Conservation (phyloP, 2,329 filamentous ascomycete genomes). For the Pseudogymnoascus sp. region DNA sequence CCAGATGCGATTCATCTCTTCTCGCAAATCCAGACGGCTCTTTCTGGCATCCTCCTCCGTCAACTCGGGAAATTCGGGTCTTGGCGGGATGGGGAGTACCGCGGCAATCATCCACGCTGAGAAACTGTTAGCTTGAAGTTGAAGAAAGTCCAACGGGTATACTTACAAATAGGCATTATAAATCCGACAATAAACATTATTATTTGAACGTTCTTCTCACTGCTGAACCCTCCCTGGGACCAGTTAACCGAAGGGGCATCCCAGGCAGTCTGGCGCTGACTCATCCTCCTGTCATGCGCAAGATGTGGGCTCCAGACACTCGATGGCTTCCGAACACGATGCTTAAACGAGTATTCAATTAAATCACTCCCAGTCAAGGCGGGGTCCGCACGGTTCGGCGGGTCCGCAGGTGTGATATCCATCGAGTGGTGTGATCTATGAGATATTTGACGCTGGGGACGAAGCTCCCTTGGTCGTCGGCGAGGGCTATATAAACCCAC, state of each 20-base stretch:
- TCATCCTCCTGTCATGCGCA: constrained; percentile 52
- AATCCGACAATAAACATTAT: constrained; percentile 71
- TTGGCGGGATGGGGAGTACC: constrained; percentile 61
- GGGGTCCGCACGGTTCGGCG: not conserved
- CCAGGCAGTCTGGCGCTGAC: constrained; percentile 55
- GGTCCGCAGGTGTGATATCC: constrained; percentile 35
- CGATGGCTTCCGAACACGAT: constrained; percentile 32
- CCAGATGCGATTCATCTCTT: constrained; percentile 24
- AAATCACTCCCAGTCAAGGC: constrained; percentile 27
- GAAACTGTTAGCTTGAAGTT: constrained; percentile 18
- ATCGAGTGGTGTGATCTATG: constrained; percentile 29
- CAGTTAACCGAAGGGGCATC: constrained; percentile 65
- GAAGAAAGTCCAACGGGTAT: not conserved
- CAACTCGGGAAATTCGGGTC: constrained; percentile 45
- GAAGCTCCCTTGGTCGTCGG: constrained; percentile 36
- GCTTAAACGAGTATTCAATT: constrained; percentile 17
- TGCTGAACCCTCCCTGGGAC: constrained; percentile 53
- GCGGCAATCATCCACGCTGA: constrained; percentile 74
- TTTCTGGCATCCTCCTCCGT: constrained; percentile 33
- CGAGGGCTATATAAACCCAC: constrained; percentile 40
- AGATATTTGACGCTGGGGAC: constrained; percentile 22
- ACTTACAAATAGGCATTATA: constrained; percentile 63
- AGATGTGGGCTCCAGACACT: constrained; percentile 70
- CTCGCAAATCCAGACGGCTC: constrained; percentile 21
- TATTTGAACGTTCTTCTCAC: constrained; percentile 66